A percentile compares a stretch with the other conserved stretches of the same genome.
These are phyloP conservation scores for Xylaria sp. DNA, from an alignment of 2,329 filamentous ascomycete species.

Conservation along the genomic window DNA sequence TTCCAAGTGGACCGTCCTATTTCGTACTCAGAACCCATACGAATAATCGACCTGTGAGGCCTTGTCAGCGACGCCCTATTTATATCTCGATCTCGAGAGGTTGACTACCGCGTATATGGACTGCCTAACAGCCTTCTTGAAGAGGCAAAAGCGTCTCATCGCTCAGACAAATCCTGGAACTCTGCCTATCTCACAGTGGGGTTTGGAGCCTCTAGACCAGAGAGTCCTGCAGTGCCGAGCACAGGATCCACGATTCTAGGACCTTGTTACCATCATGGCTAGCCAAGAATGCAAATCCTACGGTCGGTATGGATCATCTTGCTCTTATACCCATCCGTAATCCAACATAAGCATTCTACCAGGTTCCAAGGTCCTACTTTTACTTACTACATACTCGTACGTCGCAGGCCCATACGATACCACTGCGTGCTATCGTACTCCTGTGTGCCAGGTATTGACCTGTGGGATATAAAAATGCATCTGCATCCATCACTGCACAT, in stretches of 20 bases:
- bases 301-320: neutral
- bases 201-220: neutral
- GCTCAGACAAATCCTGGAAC: neutral
- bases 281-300: neutral
- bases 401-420: neutral
- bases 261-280: neutral
- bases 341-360: neutral
- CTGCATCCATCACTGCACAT: conserved; percentile 1
- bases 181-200: neutral
- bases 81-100: neutral
- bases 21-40: neutral
- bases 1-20: neutral
- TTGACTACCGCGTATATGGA: neutral
- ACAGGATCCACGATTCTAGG: neutral
- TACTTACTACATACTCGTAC: neutral
- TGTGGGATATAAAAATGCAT: neutral
- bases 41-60: neutral
- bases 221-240: neutral
- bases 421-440: neutral
- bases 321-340: neutral
- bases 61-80: neutral
- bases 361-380: neutral
- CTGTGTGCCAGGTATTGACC: neutral
- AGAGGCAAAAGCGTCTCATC: neutral
- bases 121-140: neutral